phyloP scores from a whole-genome alignment of 2,329 filamentous ascomycete genomes.

The Biscogniauxia mediterranea region DNA sequence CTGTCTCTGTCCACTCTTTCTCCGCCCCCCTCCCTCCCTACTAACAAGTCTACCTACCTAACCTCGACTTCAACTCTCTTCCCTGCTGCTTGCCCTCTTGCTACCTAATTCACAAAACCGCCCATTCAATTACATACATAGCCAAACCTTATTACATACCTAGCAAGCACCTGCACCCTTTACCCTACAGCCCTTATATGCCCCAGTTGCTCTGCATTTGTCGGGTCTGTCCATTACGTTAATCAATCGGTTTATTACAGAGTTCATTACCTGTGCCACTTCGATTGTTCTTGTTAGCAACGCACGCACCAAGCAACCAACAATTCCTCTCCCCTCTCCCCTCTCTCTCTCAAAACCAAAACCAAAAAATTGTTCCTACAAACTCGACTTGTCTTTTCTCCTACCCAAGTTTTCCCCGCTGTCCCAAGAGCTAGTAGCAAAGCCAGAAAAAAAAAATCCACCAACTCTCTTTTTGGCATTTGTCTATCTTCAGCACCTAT shows the following conservation, averaged over 20 bases:
- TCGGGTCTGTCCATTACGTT: not conserved
- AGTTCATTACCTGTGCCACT: not conserved
- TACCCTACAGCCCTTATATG: too few species aligned
- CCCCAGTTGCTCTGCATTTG: not conserved
- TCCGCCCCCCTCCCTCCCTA: too few species aligned
- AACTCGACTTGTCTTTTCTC: not conserved
- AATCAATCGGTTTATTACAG: not conserved
- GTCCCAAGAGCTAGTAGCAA: not conserved
- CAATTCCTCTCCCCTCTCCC: not conserved
- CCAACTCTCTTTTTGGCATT: not conserved
- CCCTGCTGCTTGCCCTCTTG: too few species aligned
- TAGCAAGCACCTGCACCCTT: not conserved
- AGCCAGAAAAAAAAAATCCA: not conserved
- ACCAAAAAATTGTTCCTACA: not conserved
- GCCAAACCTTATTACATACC: not conserved
- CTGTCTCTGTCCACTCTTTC: too few species aligned
- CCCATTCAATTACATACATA: not conserved
- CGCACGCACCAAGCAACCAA: not conserved
- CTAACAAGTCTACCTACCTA: too few species aligned
- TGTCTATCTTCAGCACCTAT: not conserved
- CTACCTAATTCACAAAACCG: not conserved
- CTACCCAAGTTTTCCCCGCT: not conserved
- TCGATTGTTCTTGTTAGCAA: not conserved
- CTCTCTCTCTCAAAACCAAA: not conserved
- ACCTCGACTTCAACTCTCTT: too few species aligned